Evolutionary conservation across 805 yeast genomes (phyloP), one percentile per base, ranked within the genome.

Genomic region (Brettanomyces custersianus): DNA sequence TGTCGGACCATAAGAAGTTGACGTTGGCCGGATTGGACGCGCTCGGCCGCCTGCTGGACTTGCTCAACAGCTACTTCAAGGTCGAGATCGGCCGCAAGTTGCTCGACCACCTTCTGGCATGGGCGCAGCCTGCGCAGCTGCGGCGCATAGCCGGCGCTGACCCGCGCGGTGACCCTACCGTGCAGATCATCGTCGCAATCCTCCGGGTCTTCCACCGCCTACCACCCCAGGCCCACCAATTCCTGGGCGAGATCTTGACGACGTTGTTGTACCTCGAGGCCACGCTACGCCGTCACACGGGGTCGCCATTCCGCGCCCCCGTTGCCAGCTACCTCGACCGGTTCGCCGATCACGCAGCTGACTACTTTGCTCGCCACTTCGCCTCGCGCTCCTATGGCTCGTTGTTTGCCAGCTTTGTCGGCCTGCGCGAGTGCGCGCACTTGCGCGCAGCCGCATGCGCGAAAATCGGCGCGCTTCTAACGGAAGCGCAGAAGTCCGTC

Each of bases 51-150:
- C 65, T 92, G 22, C 65, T 92, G 29, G 96, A 90, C 51, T 64
- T 94, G 17, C 64, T 92, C 45, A 87, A 90, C 24, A 85, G 94
- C 4, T 90, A 92, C 51, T 92, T 92, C 67, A 82, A 94, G 54
- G 96, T 94, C 15, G 99, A 92, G 55, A 90, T 92, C 45, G 99
- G 99, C 22, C 72, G 87, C 34, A 92, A 92, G 49, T 62, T 92
- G 35, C 68, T 94, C 22, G 97, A 92, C 52, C 98, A 92, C 58
- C 65, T 92, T 44, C 81, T 80, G 72, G 95, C 96, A 0, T 88
- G 96, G 95, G 94, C 96, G 0, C 88, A 84, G 48, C 85, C 92
- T 3, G 72, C 74, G 20, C 73, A 83, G 1, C 57, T 94, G 27
- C 77, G 86, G 38, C 74, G 77, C 43, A 72, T 84, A 29, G 79